Conservation (phyloP, 306 rosid genomes). For the Vicia villosa region DNA sequence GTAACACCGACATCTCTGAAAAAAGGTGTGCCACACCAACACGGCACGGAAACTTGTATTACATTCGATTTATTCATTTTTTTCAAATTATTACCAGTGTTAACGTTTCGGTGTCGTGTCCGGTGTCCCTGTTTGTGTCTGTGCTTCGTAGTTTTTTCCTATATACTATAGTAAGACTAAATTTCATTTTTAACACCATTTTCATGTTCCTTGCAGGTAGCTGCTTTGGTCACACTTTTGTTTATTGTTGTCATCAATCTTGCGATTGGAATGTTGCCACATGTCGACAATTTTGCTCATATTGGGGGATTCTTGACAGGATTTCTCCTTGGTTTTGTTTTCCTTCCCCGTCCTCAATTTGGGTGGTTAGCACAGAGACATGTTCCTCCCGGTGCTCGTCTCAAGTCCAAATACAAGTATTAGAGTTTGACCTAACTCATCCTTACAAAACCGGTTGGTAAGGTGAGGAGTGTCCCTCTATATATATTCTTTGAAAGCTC, state of each 20-base stretch:
- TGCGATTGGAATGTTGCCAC: constrained; percentile 81
- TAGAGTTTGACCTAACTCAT: too few relatives aligned
- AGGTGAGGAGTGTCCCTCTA: too few relatives aligned
- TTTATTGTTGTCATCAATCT: constrained; percentile 71
- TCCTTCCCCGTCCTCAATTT: constrained; percentile 75
- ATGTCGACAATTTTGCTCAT: constrained; percentile 82
- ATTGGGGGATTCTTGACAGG: constrained; percentile 82
- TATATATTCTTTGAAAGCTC: too few relatives aligned
- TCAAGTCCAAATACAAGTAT: constrained; percentile 68
- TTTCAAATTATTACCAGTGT: too few relatives aligned
- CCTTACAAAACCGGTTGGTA: too few relatives aligned
- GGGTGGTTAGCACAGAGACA: constrained; percentile 62
- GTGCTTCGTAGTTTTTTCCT: background rate
- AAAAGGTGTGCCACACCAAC: too few relatives aligned
- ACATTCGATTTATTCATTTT: too few relatives aligned
- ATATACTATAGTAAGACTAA: background rate
- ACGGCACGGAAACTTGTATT: too few relatives aligned
- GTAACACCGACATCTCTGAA: too few relatives aligned
- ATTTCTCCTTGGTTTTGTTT: constrained; percentile 72
- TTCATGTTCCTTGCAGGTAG: constrained; percentile 54
- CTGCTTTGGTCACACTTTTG: constrained; percentile 70
- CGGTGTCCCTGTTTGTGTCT: too few relatives aligned
- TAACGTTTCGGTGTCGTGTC: too few relatives aligned
- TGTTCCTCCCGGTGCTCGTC: constrained; percentile 49
- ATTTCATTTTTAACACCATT: constrained; percentile 4